These are phyloP conservation scores for Aspergillus transmontanensis DNA, from an alignment of 2,329 filamentous ascomycete genomes.

Conservation along the genomic window DNA sequence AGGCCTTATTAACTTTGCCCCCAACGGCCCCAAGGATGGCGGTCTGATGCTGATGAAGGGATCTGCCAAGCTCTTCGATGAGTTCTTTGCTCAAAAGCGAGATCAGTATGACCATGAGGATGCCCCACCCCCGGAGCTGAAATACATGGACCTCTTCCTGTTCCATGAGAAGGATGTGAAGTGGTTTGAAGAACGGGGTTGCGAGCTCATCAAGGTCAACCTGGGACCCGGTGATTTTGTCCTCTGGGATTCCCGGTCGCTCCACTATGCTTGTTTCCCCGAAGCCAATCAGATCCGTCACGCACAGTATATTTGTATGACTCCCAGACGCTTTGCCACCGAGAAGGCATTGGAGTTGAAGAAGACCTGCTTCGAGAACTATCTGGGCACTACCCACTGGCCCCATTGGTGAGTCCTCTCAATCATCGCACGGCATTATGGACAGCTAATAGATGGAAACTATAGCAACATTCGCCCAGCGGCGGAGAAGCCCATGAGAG, in stretches of 20 bases:
- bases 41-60: constrained; percentile 51
- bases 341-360: constrained; percentile 37
- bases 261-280: constrained; percentile 47
- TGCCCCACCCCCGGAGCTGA: constrained; percentile 24
- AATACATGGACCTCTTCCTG: constrained; percentile 42
- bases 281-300: constrained; percentile 40
- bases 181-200: constrained; percentile 46
- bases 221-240: constrained; percentile 48
- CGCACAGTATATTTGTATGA: constrained; percentile 43
- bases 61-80: constrained; percentile 43
- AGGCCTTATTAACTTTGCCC: constrained; percentile 49
- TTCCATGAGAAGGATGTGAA: constrained; percentile 48
- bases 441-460: not conserved
- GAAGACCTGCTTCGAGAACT: constrained; percentile 36
- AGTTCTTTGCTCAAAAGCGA: constrained; percentile 48
- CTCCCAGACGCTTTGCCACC: constrained; percentile 38
- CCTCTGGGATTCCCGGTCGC: constrained; percentile 51
- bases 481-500: constrained; percentile 36
- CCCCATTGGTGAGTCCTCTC: constrained; percentile 26
- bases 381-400: constrained; percentile 43
- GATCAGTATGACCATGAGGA: constrained; percentile 15
- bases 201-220: constrained; percentile 43
- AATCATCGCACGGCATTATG: fast-evolving
- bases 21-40: constrained; percentile 51
- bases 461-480: constrained; percentile 41